Percentiles rank a stretch among this genome's conserved stretches.
Evolutionary conservation across 805 yeast genomes (phyloP).

Genomic region (Zygosaccharomyces pseudorouxii): DNA sequence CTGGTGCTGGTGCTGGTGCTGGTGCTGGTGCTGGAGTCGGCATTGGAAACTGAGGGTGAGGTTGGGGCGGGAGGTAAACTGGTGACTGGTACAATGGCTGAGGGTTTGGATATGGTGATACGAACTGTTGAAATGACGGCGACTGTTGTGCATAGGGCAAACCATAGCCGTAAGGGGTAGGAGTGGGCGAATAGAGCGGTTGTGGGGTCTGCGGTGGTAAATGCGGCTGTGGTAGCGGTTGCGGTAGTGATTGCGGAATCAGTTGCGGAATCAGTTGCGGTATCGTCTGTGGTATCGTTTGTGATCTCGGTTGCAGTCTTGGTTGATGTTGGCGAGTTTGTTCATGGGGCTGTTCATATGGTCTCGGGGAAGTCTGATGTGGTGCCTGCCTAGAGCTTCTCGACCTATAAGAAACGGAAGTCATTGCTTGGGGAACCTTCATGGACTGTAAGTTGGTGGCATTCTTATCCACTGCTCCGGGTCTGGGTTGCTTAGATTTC

Average conservation of each 20-base stretch:
- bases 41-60: conserved; percentile 10
- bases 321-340: conserved; percentile 3
- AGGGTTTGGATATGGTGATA: conserved; percentile 6
- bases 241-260: background rate
- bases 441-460: conserved; percentile 11
- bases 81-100: conserved; percentile 9
- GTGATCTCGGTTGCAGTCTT: background rate
- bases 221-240: background rate
- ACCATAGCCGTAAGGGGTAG: conserved; percentile 7
- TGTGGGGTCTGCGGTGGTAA: background rate
- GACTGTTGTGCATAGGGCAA: conserved; percentile 8
- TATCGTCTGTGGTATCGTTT: background rate
- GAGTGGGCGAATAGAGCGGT: conserved; percentile 8
- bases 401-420: conserved; percentile 16
- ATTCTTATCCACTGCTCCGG: background rate
- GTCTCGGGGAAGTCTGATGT: background rate
- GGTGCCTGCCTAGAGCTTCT: conserved; percentile 15
- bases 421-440: conserved; percentile 18
- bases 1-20: conserved; percentile 13
- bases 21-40: conserved; percentile 15
- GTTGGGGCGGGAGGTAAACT: conserved; percentile 14
- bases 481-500: background rate
- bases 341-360: background rate
- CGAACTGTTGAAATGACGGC: conserved; percentile 1
- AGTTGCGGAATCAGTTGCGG: conserved; percentile 9